Percentiles rank a stretch among this genome's conserved stretches.
These are phyloP conservation scores for Candida maris DNA, from an alignment of 805 yeast genomes.

Conservation along the genomic window DNA sequence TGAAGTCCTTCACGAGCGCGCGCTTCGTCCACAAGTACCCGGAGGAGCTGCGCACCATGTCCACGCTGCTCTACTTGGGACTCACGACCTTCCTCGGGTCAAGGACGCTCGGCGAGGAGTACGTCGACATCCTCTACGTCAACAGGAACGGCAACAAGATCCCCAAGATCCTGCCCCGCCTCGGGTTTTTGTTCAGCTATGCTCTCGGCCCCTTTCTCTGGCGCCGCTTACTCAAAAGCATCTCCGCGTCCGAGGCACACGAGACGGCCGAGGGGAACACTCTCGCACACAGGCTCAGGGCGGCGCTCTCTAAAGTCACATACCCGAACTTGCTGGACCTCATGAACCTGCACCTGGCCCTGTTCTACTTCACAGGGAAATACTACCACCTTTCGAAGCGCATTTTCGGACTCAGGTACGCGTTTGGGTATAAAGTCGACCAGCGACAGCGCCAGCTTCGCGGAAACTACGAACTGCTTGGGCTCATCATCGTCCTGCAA, in stretches of 20 bases:
- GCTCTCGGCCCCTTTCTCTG: slow-evolving; percentile 60
- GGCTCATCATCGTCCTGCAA: slow-evolving; percentile 56
- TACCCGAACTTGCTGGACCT: slow-evolving; percentile 48
- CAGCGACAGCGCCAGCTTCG: slow-evolving; percentile 35
- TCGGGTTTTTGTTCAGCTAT: slow-evolving; percentile 58
- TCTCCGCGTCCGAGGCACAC: slow-evolving; percentile 6
- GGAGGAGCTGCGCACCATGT: slow-evolving; percentile 53
- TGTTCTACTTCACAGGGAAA: slow-evolving; percentile 79
- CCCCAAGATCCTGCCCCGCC: slow-evolving; percentile 42
- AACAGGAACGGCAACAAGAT: slow-evolving; percentile 46
- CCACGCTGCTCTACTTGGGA: slow-evolving; percentile 61
- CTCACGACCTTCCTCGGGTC: slow-evolving; percentile 75
- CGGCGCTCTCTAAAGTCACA: slow-evolving; percentile 27
- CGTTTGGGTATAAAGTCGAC: slow-evolving; percentile 59
- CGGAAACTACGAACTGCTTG: slow-evolving; percentile 75
- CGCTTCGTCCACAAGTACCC: slow-evolving; percentile 62
- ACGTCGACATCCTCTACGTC: slow-evolving; percentile 75
- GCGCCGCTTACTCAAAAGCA: slow-evolving; percentile 23
- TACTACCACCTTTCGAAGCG: slow-evolving; percentile 79
- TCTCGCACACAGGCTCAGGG: slow-evolving; percentile 6
- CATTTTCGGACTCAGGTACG: slow-evolving; percentile 76
- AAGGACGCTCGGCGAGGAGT: slow-evolving; percentile 90
- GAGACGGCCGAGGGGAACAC: slow-evolving; percentile 17
- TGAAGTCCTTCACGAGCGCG: slow-evolving; percentile 56
- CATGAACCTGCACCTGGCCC: slow-evolving; percentile 68